phyloP scores from a whole-genome alignment of 108 stramenopile species.

The Skeletonema tropicum region DNA sequence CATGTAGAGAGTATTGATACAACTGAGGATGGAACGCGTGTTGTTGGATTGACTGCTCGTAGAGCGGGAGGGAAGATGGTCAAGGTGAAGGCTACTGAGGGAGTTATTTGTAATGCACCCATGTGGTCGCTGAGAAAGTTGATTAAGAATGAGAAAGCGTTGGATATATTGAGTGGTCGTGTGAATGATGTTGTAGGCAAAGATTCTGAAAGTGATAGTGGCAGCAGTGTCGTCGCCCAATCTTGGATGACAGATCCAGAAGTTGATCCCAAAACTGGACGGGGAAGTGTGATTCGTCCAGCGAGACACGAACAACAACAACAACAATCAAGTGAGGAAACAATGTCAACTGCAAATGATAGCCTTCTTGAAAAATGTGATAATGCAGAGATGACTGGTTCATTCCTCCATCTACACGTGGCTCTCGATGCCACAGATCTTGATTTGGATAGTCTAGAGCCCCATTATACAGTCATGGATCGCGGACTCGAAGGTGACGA shows the following conservation, averaged over 20 bases:
- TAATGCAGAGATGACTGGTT: conserved; percentile 81
- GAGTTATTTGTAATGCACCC: conserved; percentile 87
- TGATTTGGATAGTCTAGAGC: conserved; percentile 67
- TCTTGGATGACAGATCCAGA: conserved; percentile 37
- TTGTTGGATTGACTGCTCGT: conserved; percentile 65
- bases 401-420: conserved; percentile 91
- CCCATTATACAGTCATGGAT: conserved; percentile 94
- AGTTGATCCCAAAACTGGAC: conserved; percentile 35
- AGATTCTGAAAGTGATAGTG: not conserved
- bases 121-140: conserved; percentile 74
- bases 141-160: conserved; percentile 58
- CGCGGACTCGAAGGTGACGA: conserved; percentile 68
- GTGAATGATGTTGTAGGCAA: conserved; percentile 6
- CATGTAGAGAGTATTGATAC: conserved; percentile 74
- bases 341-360: not conserved
- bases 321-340: not conserved
- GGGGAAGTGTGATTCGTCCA: conserved; percentile 37
- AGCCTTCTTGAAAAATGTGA: conserved; percentile 61
- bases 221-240: conserved; percentile 7
- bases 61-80: conserved; percentile 51
- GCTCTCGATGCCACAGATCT: conserved; percentile 83
- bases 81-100: conserved; percentile 59
- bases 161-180: conserved; percentile 44
- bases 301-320: not conserved
- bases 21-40: conserved; percentile 47